Percentiles rank a stretch among this genome's conserved stretches.
phyloP scores from a whole-genome alignment of 2,329 filamentous ascomycete genomes.

The Didymella pinodella region DNA sequence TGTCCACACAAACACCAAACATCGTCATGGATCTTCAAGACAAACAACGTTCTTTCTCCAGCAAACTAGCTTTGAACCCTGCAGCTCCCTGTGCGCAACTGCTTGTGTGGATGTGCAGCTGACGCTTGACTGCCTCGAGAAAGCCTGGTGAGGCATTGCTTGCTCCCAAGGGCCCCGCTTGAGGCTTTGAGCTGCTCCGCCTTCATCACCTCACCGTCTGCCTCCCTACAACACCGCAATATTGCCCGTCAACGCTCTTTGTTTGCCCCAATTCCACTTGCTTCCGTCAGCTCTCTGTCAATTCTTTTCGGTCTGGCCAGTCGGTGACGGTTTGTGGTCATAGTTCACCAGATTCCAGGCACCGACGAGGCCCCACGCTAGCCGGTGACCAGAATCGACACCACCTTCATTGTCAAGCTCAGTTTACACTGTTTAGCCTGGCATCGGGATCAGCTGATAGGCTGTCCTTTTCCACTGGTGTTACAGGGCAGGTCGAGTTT shows the following conservation, averaged over 20 bases:
- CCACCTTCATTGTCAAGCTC: slow-evolving; percentile 18
- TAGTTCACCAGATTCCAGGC: slow-evolving; percentile 15
- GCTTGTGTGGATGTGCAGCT: neutral
- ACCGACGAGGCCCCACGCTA: slow-evolving; percentile 16
- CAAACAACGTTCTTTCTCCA: neutral
- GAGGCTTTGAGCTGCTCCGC: slow-evolving; percentile 10
- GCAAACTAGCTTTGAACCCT: too few relatives aligned
- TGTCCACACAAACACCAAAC: neutral
- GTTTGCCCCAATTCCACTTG: neutral
- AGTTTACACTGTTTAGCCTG: slow-evolving; percentile 11
- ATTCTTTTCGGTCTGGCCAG: neutral
- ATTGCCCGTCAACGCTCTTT: neutral
- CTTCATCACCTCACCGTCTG: slow-evolving; percentile 6
- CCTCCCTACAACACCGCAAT: slow-evolving; percentile 12
- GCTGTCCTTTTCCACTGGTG: slow-evolving; percentile 1
- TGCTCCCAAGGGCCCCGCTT: slow-evolving; percentile 3
- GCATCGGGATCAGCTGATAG: slow-evolving; percentile 1
- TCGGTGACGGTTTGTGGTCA: slow-evolving; percentile 4
- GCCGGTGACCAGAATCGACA: slow-evolving; percentile 10
- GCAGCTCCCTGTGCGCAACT: neutral
- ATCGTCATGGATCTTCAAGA: neutral
- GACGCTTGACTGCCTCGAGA: slow-evolving; percentile 4
- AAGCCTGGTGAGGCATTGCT: slow-evolving; percentile 15
- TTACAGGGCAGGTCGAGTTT: slow-evolving; percentile 8
- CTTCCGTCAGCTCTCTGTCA: neutral